Evolutionary conservation across 148 eudicot genomes (phyloP), one percentile per base, ranked within the genome.

Genomic region (Amaranthus hypochondriacus): DNA sequence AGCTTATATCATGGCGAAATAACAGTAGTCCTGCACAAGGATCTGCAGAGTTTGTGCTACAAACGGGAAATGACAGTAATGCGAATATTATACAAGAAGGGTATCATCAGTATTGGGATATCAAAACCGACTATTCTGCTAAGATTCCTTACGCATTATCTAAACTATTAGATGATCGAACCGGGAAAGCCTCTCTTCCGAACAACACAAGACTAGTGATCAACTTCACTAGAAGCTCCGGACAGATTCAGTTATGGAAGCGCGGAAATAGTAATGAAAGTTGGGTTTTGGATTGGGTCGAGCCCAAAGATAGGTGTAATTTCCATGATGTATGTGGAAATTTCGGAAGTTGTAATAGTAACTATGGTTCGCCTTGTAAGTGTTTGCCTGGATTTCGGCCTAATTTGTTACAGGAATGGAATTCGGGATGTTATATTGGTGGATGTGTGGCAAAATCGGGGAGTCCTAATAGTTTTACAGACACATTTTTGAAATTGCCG

Each of bases 211-310:
- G 84, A 62, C 66, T 81, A 62, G 73, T 77, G 57, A 74, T 81
- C 48, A 52, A 64, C 63, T 65, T 50, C 47, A 75, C 80, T 0
- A 0, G 39, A 28, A 28, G 39, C 39, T 28, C 39, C 9, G 87
- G 87, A 63, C 58, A 66, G 67, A 44, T 86, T 66, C 85, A 83
- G 68, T 74, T 72, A 3, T 73, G 77, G 81, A 71, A 73, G 28
- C 14, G 7, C 21, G 63, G n/a, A 28, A 28, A 28, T 15, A 39
- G 28, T 48, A 1, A 47, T 48, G 2, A 8, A 18, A 50, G 46
- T 48, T 78, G 81, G 81, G 5, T 8, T n/a, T 13, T 73, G 12
- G 8, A 59, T 50, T 78, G 77, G 81, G 53, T 7, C 15, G 77
- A 60, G 65, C 77, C 77, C 14, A 62, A 73, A 62, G 81, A 78